These are phyloP conservation scores for Eimeria zaria DNA, from an alignment of 169 alveolate species.

Conservation along the genomic window DNA sequence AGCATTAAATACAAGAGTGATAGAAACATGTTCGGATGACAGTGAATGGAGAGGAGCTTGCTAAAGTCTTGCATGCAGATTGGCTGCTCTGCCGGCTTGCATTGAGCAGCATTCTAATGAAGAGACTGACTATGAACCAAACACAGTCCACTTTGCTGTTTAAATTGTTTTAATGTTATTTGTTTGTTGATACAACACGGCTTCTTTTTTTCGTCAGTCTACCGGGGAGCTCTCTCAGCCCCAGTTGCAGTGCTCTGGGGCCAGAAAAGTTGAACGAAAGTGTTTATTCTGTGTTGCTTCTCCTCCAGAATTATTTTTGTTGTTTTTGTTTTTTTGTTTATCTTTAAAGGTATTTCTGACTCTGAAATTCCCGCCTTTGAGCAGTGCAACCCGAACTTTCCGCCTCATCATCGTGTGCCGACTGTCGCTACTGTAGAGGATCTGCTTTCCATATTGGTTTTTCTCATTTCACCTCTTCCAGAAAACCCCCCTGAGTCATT, in stretches of 20 bases:
- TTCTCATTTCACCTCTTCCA: not conserved
- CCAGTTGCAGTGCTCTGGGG: not conserved
- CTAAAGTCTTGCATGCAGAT: not conserved
- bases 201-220: not conserved
- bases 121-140: not conserved
- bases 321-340: not conserved
- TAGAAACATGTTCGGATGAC: not conserved
- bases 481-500: not conserved
- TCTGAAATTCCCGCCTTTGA: not conserved
- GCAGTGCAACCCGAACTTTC: not conserved
- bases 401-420: not conserved
- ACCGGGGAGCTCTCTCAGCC: not conserved
- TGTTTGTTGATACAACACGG: not conserved
- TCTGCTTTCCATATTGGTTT: not conserved
- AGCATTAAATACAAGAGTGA: not conserved
- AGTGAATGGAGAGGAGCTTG: not conserved
- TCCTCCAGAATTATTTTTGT: not conserved
- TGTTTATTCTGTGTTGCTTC: not conserved
- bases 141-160: not conserved
- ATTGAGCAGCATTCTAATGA: not conserved
- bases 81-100: not conserved
- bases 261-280: not conserved
- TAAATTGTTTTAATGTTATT: not conserved
- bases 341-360: not conserved
- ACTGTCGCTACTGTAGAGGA: not conserved